Percentiles rank a stretch among this genome's conserved stretches.
phyloP scores from a whole-genome alignment of 2,329 filamentous ascomycete species.

The Calonectria naviculata region DNA sequence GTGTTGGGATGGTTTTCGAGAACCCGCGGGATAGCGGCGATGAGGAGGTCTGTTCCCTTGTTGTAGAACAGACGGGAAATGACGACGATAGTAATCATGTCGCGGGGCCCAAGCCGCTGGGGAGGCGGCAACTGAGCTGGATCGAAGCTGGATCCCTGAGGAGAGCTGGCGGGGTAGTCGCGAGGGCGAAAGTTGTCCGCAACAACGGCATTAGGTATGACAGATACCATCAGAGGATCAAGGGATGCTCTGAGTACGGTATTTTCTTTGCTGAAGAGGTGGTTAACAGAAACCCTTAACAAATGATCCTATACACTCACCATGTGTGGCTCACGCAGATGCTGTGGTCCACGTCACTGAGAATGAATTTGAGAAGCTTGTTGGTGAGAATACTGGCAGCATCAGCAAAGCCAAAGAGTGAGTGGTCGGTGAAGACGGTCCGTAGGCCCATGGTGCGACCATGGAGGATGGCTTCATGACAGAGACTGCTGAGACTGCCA shows the following conservation, averaged over 20 bases:
- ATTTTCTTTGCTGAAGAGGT: constrained; percentile 84
- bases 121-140: constrained; percentile 60
- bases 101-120: constrained; percentile 80
- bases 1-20: constrained; percentile 91
- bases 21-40: constrained; percentile 93
- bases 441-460: constrained; percentile 95
- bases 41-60: constrained; percentile 97
- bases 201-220: constrained; percentile 97
- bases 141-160: constrained; percentile 46
- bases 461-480: constrained; percentile 94
- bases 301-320: constrained; percentile 57
- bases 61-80: constrained; percentile 99
- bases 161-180: constrained; percentile 50
- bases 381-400: constrained; percentile 96
- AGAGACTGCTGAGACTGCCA: constrained; percentile 90
- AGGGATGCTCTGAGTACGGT: constrained; percentile 94
- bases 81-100: constrained; percentile 95
- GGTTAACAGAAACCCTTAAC: constrained; percentile 27
- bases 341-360: constrained; percentile 98
- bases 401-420: constrained; percentile 96
- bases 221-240: constrained; percentile 96
- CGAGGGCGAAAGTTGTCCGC: constrained; percentile 91
- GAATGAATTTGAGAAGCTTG: constrained; percentile 93
- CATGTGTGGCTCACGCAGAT: constrained; percentile 99
- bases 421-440: constrained; percentile 98